Evolutionary conservation across 768 basidiomycete genomes (phyloP), one percentile per base, ranked within the genome.

Genomic region (Suillus americanus): DNA sequence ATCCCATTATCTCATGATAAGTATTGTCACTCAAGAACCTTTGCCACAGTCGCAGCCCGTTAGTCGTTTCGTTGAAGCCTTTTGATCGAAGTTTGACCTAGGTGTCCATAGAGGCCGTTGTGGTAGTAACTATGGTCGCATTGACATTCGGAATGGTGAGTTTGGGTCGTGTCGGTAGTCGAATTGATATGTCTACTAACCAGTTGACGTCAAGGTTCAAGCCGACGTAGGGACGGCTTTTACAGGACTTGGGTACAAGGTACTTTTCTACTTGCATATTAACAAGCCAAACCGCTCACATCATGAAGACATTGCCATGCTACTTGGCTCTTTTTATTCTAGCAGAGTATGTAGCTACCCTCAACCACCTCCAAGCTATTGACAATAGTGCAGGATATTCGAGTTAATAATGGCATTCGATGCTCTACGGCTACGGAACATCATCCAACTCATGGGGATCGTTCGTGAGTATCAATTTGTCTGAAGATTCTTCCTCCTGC

Each of bases 241-340:
- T 25, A 64, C 68, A 40, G 1, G 10, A 3, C n/a, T 33, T 10
- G 71, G 76, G 68, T 90, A 88, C 78, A 90, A 89, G 78, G 90
- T 85, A 66, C 18, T 25, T 50, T 38, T 20, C 16, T 38, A 54
- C 20, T 62, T 53, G 45, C 41, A 41, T 37, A 9, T 37, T 4
- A 8, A 20, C 48, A 38, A n/a, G 40, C 9, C 67, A 41, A 63
- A 61, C 64, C 51, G 61, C 64, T 67, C 66, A 74, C 41, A 20
- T 61, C 23, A 59, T 48, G 16, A 60, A 92, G 89, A 94, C 92
- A 14, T 74, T 94, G 61, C 89, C 92, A 66, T 94, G 92, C 75
- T 95, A 94, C 74, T 85, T 95, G 6, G 91, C 91, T 3, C 80
- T 95, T 8, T 95, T 94, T 74, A 87, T 88, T 30, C 80, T 95